Evolutionary conservation across 2,329 filamentous ascomycete genomes (phyloP), one percentile per base, ranked within the genome.

Genomic region (Cercospora janseana): DNA sequence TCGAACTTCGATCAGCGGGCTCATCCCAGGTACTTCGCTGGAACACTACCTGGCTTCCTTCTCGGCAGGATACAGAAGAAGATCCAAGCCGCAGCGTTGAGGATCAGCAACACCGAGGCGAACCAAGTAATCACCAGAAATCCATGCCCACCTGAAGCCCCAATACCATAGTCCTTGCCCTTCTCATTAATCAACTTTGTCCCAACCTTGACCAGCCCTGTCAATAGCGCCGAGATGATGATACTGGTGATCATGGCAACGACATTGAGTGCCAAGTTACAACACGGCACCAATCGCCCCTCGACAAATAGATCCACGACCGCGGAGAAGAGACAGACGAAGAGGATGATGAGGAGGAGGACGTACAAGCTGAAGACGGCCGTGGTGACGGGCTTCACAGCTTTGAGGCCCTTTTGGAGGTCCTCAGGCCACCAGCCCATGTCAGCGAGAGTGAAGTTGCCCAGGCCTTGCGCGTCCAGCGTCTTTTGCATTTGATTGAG

Each of bases 181-280:
- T 79, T 72, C 21, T 76, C 63, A 54, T 81, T 82, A 54, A 85
- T 73, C 0, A 77, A 60, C 13, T 75, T 59, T 2, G 72, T 66
- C 3, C 75, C 79, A 64, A 82, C 79, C 47, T 76, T 72, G 8
- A 76, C 74, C 4, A 83, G 67, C 13, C 86, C 84, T 0, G 80
- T 86, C 20, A 83, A 80, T 18, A 91, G 85, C 59, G 88, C 88
- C 15, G 86, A 91, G 40, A 86, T 83, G 45, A 84, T 82, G 3
- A 86, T 86, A 60, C 86, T 77, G 9, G 82, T 70, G 5, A 81
- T 31, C 54, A 82, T 79, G 0, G 76, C 75, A n/a, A 81, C 60
- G 32, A 72, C 61, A 13, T 76, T 67, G 6, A 82, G 59, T 5
- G 74, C 58, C 40, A 78, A 69, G 59, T 82, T 81, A 37, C 76